Evolutionary conservation across 2,329 filamentous ascomycete genomes (phyloP), one percentile per base, ranked within the genome.

Genomic region (Cadophora sp.): DNA sequence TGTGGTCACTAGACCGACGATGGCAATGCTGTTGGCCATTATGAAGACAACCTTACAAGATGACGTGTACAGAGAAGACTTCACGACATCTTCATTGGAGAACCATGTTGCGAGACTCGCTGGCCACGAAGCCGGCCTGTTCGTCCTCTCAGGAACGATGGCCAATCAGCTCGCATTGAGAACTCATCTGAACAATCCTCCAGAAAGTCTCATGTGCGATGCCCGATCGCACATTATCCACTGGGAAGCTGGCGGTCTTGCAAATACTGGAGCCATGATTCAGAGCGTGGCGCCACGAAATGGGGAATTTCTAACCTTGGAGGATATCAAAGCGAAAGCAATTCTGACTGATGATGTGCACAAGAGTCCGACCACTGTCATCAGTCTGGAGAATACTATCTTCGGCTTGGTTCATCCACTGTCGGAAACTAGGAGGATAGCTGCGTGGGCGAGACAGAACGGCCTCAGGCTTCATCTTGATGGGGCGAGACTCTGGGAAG

Each of bases 71-170:
- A 82, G 84, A 70, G 93, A 97, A 79, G 94, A 97, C 75, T 83
- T 86, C 0, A 93, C 91, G 0, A 97, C 95, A 1, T 88, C 86
- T 59, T 84, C 86, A 26, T 87, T 97, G 43, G 92, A 97, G 79
- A 80, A 84, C 55, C 89, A 91, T 77, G 85, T 97, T 53, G 92
- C 93, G 22, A 78, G 85, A 31, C 85, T 97, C 4, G 87, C 92
- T 0, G 88, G 89, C 73, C 94, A 97, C 74, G 91, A 94, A 75
- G 89, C 88, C 7, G 91, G 87, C 0, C 83, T 97, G 5, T 89
- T 97, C 63, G 92, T 97, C 62, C 84, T 97, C 67, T 96, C 92
- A 0, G 94, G 94, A 1, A 97, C 94, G 2, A 97, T 97, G 94
- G 94, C 93, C 48, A 97, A 97, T 80, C 94, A 97, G 78, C 83